A percentile compares a stretch with the other conserved stretches of the same genome.
phyloP scores from a whole-genome alignment of 2,329 filamentous ascomycete species.

The Penicillium digitatum region DNA sequence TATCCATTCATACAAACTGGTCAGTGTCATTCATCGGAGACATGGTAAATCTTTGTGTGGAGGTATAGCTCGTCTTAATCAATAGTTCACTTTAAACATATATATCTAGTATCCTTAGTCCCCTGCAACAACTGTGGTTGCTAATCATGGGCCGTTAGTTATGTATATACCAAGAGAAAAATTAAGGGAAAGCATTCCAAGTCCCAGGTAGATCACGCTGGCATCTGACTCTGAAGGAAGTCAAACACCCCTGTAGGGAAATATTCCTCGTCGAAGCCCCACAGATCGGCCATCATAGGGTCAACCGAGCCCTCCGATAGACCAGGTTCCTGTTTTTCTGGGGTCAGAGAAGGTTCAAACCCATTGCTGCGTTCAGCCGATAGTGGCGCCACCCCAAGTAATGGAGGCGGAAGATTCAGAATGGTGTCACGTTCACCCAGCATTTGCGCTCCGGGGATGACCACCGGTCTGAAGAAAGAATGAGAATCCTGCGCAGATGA shows the following conservation, averaged over 20 bases:
- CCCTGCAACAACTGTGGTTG: slow-evolving; percentile 6
- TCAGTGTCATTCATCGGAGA: neutral
- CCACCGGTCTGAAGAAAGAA: slow-evolving; percentile 36
- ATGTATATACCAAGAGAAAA: slow-evolving; percentile 16
- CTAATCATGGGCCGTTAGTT: slow-evolving; percentile 4
- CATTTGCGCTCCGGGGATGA: slow-evolving; percentile 37
- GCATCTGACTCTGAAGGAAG: slow-evolving; percentile 43
- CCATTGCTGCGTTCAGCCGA: slow-evolving; percentile 39
- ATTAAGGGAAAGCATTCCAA: neutral
- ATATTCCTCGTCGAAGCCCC: slow-evolving; percentile 42
- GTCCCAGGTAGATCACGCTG: slow-evolving; percentile 25
- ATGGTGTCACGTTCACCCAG: slow-evolving; percentile 38
- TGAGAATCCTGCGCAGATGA: slow-evolving; percentile 25
- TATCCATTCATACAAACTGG: neutral
- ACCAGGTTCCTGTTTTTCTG: slow-evolving; percentile 27
- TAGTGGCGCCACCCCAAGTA: slow-evolving; percentile 37
- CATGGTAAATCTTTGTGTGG: too few relatives aligned
- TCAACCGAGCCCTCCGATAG: slow-evolving; percentile 39
- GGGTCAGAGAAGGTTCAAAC: slow-evolving; percentile 16
- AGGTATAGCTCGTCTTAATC: neutral
- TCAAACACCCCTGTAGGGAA: slow-evolving; percentile 43
- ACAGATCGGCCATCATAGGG: slow-evolving; percentile 41
- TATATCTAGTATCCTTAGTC: neutral
- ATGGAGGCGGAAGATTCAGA: slow-evolving; percentile 34
- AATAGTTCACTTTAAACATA: neutral